phyloP scores from a whole-genome alignment of 2,329 filamentous ascomycete species.

The Penicillium decumbens region DNA sequence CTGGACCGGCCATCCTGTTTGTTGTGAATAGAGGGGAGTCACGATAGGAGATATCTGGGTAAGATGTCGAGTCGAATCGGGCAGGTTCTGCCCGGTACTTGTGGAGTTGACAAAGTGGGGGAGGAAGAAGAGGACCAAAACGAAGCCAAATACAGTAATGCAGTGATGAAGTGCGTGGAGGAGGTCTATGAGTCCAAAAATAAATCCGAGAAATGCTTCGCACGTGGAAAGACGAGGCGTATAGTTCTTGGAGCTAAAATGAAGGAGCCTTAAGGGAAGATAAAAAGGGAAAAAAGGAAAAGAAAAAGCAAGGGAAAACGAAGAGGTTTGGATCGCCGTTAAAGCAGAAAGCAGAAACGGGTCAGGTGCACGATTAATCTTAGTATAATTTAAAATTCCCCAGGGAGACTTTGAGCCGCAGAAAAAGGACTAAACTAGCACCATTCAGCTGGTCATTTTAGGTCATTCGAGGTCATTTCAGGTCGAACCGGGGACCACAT shows the following conservation, averaged over 20 bases:
- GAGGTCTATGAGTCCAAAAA: conserved; percentile 11
- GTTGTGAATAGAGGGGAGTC: not conserved
- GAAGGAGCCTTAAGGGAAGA: not conserved
- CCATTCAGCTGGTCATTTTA: conserved; percentile 2
- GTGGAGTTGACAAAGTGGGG: not conserved
- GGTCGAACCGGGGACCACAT: conserved; percentile 5
- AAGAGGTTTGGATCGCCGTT: not conserved
- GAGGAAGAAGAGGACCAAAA: not conserved
- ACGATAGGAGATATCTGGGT: not conserved
- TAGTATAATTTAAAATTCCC: conserved; percentile 7
- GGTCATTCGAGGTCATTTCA: conserved; percentile 3
- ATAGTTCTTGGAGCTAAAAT: not conserved
- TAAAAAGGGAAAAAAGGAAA: too few relatives aligned
- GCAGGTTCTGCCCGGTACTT: conserved; percentile 2
- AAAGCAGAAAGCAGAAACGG: too few relatives aligned
- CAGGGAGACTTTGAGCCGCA: conserved; percentile 26
- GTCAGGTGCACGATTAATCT: not conserved
- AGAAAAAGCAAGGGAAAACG: not conserved
- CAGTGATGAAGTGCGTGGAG: not conserved
- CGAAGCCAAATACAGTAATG: not conserved
- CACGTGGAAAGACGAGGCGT: conserved; percentile 20
- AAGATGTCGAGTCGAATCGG: not conserved
- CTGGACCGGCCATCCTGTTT: conserved; percentile 74
- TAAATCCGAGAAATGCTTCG: conserved; percentile 7
- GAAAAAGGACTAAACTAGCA: conserved; percentile 11